phyloP scores from a whole-genome alignment of 768 basidiomycete genomes.

The Clitopilus hobsonii region DNA sequence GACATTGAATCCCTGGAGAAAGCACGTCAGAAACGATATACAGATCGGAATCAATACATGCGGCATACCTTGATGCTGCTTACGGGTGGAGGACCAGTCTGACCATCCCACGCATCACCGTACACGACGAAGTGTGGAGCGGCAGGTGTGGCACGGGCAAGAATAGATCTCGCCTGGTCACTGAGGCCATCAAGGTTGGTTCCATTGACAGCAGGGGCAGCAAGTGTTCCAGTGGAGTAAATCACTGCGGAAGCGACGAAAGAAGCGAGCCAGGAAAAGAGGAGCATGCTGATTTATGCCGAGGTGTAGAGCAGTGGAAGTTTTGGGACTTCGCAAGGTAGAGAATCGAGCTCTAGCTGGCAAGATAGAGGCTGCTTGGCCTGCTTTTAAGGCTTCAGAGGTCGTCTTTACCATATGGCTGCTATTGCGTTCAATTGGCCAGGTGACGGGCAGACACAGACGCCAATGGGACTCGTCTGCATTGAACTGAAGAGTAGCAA shows the following conservation, averaged over 20 bases:
- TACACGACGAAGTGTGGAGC: constrained; percentile 51
- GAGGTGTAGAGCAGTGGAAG: constrained; percentile 2
- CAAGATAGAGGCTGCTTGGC: neutral
- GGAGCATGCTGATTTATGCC: constrained; percentile 10
- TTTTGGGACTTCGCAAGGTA: neutral
- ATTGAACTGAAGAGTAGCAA: neutral
- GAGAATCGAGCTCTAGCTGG: neutral
- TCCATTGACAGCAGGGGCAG: constrained; percentile 7
- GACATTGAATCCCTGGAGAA: constrained; percentile 49
- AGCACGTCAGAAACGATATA: neutral
- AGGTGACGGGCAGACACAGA: neutral
- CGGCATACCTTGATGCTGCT: constrained; percentile 35
- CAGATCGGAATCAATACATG: neutral
- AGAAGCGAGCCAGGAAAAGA: constrained; percentile 1
- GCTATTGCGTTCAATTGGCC: neutral
- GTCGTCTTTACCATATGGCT: neutral
- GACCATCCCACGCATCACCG: constrained; percentile 36
- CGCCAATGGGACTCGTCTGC: neutral
- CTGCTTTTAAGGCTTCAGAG: neutral
- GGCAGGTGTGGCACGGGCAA: constrained; percentile 32
- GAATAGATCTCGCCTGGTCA: constrained; percentile 24
- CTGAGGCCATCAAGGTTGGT: constrained; percentile 22
- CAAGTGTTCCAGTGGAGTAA: constrained; percentile 8
- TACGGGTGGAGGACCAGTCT: constrained; percentile 42
- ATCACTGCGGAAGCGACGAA: constrained; percentile 12